Conservation (phyloP, 345 rosid species). For the Citrus inodora region DNA sequence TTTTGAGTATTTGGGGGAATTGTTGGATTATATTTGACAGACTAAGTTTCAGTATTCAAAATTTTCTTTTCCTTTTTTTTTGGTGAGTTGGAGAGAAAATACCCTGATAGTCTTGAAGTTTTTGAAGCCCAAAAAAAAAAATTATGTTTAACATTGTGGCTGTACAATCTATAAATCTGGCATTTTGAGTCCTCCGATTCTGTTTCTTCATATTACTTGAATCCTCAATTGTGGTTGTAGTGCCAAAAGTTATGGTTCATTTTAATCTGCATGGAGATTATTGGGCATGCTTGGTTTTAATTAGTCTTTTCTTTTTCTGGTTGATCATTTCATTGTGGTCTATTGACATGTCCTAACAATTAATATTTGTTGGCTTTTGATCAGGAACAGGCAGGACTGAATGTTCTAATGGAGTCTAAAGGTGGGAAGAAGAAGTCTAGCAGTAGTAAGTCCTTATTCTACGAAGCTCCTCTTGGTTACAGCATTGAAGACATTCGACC, state of each 20-base stretch:
- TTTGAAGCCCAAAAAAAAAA: neutral
- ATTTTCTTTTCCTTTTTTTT: no score
- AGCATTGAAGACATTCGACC: slow-evolving; percentile 93
- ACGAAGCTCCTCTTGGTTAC: slow-evolving; percentile 93
- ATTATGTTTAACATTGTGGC: neutral
- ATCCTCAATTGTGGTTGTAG: neutral
- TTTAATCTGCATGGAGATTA: neutral
- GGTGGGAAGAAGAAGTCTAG: slow-evolving; percentile 75
- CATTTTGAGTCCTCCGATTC: neutral
- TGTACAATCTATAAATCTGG: neutral
- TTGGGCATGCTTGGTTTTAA: neutral
- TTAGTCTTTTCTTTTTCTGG: neutral
- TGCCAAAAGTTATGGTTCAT: neutral
- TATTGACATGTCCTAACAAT: neutral
- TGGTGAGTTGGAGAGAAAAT: no score
- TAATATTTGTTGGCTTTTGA: neutral
- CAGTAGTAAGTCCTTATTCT: slow-evolving; percentile 52
- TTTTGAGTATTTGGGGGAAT: neutral
- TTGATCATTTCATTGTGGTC: neutral
- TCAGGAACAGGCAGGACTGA: slow-evolving; percentile 44
- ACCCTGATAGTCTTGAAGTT: no score
- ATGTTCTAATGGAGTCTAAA: slow-evolving; percentile 90
- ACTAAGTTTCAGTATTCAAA: no score
- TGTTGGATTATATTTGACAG: neutral
- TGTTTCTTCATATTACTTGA: neutral